These are phyloP conservation scores for Cyclostephanos invisitatus DNA, from an alignment of 108 stramenopile species.

Conservation along the genomic window DNA sequence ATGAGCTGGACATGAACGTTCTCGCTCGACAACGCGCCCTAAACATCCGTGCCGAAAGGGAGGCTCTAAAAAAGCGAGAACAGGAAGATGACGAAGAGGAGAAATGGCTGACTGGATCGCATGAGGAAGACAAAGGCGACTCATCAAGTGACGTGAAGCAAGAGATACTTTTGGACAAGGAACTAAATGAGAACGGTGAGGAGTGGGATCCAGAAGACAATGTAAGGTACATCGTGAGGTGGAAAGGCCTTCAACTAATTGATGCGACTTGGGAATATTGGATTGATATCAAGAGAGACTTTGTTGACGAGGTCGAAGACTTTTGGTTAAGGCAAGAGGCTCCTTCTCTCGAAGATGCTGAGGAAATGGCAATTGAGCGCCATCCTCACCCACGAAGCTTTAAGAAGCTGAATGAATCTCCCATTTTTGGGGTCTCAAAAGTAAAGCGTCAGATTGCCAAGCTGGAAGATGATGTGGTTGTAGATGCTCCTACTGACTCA, in stretches of 20 bases:
- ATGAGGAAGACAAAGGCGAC: constrained; percentile 3
- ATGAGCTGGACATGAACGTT: constrained; percentile 75
- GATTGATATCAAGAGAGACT: constrained; percentile 84
- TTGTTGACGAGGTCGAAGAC: constrained; percentile 77
- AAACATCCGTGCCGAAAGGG: constrained; percentile 53
- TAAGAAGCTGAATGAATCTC: constrained; percentile 77
- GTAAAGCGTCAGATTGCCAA: constrained; percentile 56
- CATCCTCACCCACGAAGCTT: constrained; percentile 82
- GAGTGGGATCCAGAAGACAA: constrained; percentile 89
- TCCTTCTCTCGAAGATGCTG: constrained; percentile 55
- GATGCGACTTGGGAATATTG: constrained; percentile 92
- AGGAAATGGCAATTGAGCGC: constrained; percentile 33
- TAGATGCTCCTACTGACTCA: constrained; percentile 44
- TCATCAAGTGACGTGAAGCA: constrained; percentile 6
- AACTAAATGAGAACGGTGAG: constrained; percentile 33
- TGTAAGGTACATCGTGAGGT: constrained; percentile 85
- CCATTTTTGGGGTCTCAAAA: constrained; percentile 68
- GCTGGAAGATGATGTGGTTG: constrained; percentile 41
- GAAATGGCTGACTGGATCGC: constrained; percentile 44
- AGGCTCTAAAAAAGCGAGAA: constrained; percentile 48
- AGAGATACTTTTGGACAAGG: constrained; percentile 11
- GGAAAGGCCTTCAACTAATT: constrained; percentile 78
- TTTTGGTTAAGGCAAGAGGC: constrained; percentile 80
- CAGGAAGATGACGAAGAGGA: constrained; percentile 62
- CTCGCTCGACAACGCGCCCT: constrained; percentile 77